phyloP scores from a whole-genome alignment of 148 eudicot species.

The Polygonum maritimum region DNA sequence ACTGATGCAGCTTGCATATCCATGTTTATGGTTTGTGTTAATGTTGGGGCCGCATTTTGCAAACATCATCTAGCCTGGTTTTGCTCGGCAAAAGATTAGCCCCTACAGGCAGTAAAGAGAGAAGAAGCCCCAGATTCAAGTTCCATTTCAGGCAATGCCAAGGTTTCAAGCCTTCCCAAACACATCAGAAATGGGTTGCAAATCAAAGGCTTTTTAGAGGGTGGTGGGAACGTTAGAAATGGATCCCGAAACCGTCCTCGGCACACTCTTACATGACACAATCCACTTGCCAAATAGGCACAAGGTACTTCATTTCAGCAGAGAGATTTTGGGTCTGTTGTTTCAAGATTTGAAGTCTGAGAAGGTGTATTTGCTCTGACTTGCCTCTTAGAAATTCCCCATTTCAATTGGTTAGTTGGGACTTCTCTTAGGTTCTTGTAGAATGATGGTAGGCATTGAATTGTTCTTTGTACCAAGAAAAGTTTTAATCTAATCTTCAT shows the following conservation, averaged over 20 bases:
- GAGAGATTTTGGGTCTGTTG: neutral
- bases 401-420: slow-evolving; percentile 10
- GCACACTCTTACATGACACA: neutral
- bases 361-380: slow-evolving; percentile 8
- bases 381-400: slow-evolving; percentile 9
- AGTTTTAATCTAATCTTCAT: neutral
- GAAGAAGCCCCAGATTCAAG: neutral
- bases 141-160: neutral
- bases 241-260: neutral
- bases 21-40: slow-evolving; percentile 55
- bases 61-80: slow-evolving; percentile 63
- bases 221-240: neutral
- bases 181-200: neutral
- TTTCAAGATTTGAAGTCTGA: slow-evolving; percentile 12
- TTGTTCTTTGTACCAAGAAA: neutral
- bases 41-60: slow-evolving; percentile 37
- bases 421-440: slow-evolving; percentile 2
- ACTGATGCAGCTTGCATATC: slow-evolving; percentile 48
- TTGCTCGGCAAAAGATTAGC: slow-evolving; percentile 27
- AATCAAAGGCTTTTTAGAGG: neutral
- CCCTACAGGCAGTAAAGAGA: neutral
- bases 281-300: neutral
- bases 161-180: neutral
- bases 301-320: neutral
- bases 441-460: neutral